phyloP scores from a whole-genome alignment of 148 eudicot genomes.

The Hydrangea macrophylla region DNA sequence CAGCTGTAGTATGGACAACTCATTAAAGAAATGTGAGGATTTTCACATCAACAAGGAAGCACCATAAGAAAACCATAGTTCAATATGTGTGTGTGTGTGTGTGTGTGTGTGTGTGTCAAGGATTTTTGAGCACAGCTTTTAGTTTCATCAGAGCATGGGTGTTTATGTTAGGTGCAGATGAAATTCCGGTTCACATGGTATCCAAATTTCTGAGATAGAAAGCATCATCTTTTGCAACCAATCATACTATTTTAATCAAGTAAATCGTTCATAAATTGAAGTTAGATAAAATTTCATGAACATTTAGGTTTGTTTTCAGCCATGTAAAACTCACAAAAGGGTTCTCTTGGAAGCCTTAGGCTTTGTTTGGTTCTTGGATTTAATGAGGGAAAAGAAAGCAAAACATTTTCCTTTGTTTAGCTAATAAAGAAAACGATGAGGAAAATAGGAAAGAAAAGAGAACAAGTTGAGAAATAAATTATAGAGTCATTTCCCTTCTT shows the following conservation, averaged over 20 bases:
- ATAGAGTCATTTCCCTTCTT: too few species aligned
- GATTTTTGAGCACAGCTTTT: neutral
- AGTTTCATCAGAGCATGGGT: neutral
- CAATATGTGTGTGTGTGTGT: neutral
- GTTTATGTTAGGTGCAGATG: neutral
- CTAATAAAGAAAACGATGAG: too few species aligned
- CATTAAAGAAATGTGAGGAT: neutral
- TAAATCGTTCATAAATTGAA: neutral
- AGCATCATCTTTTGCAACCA: neutral
- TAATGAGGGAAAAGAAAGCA: too few species aligned
- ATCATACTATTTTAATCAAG: neutral
- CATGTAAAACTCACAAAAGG: neutral
- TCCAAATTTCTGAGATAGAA: neutral
- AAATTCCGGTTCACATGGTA: neutral
- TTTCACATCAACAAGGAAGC: neutral
- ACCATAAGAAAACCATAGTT: neutral
- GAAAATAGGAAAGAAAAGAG: too few species aligned
- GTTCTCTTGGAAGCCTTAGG: neutral
- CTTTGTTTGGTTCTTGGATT: too few species aligned
- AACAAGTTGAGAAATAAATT: too few species aligned
- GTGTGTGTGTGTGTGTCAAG: neutral
- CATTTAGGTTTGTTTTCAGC: neutral
- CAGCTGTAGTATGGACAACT: neutral
- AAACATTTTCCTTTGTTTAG: too few species aligned
- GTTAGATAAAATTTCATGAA: neutral